These are phyloP conservation scores for Taphrina populina DNA, from an alignment of 1,139 yeast genomes.

Conservation along the genomic window DNA sequence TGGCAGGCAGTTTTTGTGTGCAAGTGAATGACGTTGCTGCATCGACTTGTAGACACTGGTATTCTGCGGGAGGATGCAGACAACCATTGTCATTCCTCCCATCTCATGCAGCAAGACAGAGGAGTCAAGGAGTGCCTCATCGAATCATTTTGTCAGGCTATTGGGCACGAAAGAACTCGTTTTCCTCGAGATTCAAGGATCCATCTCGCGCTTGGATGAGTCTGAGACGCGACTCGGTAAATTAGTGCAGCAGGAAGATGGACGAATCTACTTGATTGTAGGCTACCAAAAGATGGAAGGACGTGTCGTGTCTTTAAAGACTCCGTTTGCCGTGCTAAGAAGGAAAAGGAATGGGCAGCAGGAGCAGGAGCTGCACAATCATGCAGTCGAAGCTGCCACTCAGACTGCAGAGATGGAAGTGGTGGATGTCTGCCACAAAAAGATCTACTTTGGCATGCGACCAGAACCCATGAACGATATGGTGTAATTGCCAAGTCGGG, in stretches of 20 bases:
- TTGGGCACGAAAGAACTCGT: conserved; percentile 23
- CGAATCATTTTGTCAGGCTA: conserved; percentile 18
- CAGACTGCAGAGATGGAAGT: conserved; percentile 16
- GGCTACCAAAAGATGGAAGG: conserved; percentile 36
- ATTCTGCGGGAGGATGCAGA: conserved; percentile 18
- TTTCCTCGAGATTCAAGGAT: conserved; percentile 34
- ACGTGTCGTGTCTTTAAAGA: conserved; percentile 26
- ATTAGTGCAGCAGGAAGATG: conserved; percentile 24
- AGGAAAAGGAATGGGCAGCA: background rate
- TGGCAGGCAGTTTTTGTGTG: too few species aligned
- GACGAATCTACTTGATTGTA: conserved; percentile 29
- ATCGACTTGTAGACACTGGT: too few species aligned
- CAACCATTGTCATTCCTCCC: conserved; percentile 23
- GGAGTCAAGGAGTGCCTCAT: too few species aligned
- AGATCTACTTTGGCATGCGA: conserved; percentile 28
- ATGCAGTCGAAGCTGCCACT: background rate
- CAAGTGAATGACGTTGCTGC: too few species aligned
- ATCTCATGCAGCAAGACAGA: background rate
- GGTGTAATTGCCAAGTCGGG: too few species aligned
- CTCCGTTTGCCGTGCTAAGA: conserved; percentile 34
- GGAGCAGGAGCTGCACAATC: background rate
- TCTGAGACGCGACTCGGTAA: conserved; percentile 6
- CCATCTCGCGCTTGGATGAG: conserved; percentile 31
- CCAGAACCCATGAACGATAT: conserved; percentile 34
- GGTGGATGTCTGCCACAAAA: conserved; percentile 34